These are phyloP conservation scores for Jacaranda mimosifolia DNA, from an alignment of 257 asterid genomes.

Conservation along the genomic window DNA sequence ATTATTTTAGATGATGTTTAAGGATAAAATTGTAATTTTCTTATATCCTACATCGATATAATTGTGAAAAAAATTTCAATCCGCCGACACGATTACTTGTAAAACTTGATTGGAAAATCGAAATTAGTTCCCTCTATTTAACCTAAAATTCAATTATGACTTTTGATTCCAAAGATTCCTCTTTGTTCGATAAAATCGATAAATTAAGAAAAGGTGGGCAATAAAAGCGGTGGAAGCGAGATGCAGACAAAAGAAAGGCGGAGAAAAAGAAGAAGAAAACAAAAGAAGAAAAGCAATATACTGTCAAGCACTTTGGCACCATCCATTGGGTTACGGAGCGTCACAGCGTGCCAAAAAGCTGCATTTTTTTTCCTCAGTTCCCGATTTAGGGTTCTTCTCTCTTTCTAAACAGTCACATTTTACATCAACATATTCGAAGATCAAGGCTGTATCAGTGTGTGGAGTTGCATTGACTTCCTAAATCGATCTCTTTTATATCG, in stretches of 20 bases:
- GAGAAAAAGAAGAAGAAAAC: slow-evolving; percentile 33
- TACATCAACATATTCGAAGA: slow-evolving; percentile 13
- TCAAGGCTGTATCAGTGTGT: background rate
- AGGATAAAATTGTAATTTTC: no score
- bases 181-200: background rate
- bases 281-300: slow-evolving; percentile 32
- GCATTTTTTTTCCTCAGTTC: slow-evolving; percentile 30
- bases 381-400: slow-evolving; percentile 47
- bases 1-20: no score
- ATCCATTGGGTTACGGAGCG: slow-evolving; percentile 33
- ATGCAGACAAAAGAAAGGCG: slow-evolving; percentile 26
- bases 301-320: slow-evolving; percentile 42
- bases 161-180: slow-evolving; percentile 32
- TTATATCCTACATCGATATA: no score
- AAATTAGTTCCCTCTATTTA: background rate
- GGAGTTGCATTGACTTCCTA: slow-evolving; percentile 33
- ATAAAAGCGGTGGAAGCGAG: slow-evolving; percentile 26
- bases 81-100: background rate
- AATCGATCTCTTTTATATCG: slow-evolving; percentile 5
- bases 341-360: slow-evolving; percentile 38
- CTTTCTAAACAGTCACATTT: slow-evolving; percentile 22
- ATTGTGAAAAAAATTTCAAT: no score
- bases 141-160: background rate
- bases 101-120: background rate
- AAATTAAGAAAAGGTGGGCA: slow-evolving; percentile 10